Percentiles rank a stretch among this genome's conserved stretches.
Conservation (phyloP, 805 yeast genomes). For the Metschnikowia continentalis region DNA sequence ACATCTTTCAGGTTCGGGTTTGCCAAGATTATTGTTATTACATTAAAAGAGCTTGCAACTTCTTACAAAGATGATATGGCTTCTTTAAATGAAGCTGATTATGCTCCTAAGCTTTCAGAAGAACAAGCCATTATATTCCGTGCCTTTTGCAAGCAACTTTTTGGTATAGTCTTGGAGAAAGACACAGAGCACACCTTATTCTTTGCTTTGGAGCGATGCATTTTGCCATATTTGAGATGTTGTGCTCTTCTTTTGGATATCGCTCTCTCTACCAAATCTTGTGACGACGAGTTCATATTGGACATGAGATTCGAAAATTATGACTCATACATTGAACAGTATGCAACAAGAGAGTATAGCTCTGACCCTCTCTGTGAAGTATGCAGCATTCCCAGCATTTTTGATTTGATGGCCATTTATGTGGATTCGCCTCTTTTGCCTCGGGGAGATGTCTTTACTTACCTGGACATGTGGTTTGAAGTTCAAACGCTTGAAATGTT, state of each 20-base stretch:
- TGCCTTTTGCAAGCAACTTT: neutral
- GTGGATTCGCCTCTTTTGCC: neutral
- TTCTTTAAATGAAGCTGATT: too few species aligned
- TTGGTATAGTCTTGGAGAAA: neutral
- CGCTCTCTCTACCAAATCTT: slow-evolving; percentile 25
- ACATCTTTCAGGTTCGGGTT: slow-evolving; percentile 31
- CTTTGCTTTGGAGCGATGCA: slow-evolving; percentile 13
- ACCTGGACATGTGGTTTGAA: slow-evolving; percentile 1
- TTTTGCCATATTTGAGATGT: slow-evolving; percentile 33
- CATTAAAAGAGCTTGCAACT: slow-evolving; percentile 19
- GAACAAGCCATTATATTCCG: slow-evolving; percentile 23
- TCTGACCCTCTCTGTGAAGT: slow-evolving; percentile 23
- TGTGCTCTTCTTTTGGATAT: slow-evolving; percentile 30
- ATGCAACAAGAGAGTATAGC: slow-evolving; percentile 17
- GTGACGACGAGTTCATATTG: slow-evolving; percentile 23
- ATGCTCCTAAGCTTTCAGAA: neutral
- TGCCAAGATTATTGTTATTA: slow-evolving; percentile 25
- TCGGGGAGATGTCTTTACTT: neutral
- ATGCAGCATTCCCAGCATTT: slow-evolving; percentile 21
- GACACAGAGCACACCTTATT: slow-evolving; percentile 4
- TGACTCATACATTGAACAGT: slow-evolving; percentile 12
- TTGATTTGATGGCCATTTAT: neutral
- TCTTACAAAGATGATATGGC: neutral
- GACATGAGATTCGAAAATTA: slow-evolving; percentile 16
- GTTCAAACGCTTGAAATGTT: slow-evolving; percentile 1